These are phyloP conservation scores for Sphaerulina musiva DNA, from an alignment of 2,329 filamentous ascomycete genomes.

Conservation along the genomic window DNA sequence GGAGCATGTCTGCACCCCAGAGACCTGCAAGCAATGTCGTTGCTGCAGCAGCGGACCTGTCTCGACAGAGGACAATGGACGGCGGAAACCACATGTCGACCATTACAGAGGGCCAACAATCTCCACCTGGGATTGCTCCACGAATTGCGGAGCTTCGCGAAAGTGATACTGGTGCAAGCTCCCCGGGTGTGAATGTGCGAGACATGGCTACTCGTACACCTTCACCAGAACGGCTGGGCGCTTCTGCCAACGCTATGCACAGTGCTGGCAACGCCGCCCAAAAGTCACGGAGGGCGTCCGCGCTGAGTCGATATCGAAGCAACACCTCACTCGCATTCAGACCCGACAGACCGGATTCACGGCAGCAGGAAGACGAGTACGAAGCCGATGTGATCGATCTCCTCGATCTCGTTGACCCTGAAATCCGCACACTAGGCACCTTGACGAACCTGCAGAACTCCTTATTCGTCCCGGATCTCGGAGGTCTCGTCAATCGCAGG, in stretches of 20 bases:
- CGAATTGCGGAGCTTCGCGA: slow-evolving; percentile 12
- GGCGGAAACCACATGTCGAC: slow-evolving; percentile 23
- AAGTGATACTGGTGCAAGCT: slow-evolving; percentile 15
- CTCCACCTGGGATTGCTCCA: slow-evolving; percentile 6
- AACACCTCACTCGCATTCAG: slow-evolving; percentile 15
- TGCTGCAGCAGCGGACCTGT: slow-evolving; percentile 18
- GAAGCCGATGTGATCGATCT: slow-evolving; percentile 59
- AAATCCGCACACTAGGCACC: slow-evolving; percentile 74
- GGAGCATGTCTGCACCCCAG: slow-evolving; percentile 32
- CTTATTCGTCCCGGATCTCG: slow-evolving; percentile 77
- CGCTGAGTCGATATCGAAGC: slow-evolving; percentile 15
- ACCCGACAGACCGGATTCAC: slow-evolving; percentile 11
- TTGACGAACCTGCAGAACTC: slow-evolving; percentile 88
- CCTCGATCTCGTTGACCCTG: slow-evolving; percentile 67
- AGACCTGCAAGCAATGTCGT: slow-evolving; percentile 17
- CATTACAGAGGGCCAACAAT: slow-evolving; percentile 25
- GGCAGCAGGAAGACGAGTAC: slow-evolving; percentile 44
- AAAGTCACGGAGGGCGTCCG: slow-evolving; percentile 22
- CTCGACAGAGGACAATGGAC: slow-evolving; percentile 25
- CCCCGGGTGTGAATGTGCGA: slow-evolving; percentile 19
- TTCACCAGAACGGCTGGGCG: slow-evolving; percentile 12
- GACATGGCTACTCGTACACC: slow-evolving; percentile 20
- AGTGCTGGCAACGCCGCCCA: slow-evolving; percentile 27
- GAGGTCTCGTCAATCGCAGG: slow-evolving; percentile 64
- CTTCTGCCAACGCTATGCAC: slow-evolving; percentile 23